Evolutionary conservation across 2,329 filamentous ascomycete species (phyloP).

Genomic region (Colletotrichum noveboracense): DNA sequence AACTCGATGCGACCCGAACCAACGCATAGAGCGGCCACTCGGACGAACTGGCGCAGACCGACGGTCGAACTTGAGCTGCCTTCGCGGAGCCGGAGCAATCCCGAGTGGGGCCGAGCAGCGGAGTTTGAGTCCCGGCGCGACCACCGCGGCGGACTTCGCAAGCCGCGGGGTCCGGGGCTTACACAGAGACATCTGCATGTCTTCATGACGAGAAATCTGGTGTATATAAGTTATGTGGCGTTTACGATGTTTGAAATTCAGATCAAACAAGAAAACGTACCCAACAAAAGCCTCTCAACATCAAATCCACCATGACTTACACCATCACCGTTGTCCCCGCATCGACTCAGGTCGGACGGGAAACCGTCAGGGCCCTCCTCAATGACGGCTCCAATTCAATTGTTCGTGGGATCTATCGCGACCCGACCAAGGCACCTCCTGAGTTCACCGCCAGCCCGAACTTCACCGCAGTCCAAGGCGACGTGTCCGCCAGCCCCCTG

Average conservation of each 20-base stretch:
- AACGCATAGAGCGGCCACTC: neutral
- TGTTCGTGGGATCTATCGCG: slow-evolving; percentile 34
- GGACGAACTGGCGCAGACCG: neutral
- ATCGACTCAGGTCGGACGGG: slow-evolving; percentile 33
- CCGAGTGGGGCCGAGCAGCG: neutral
- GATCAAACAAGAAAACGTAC: neutral
- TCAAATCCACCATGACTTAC: slow-evolving; percentile 24
- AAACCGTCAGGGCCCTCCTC: slow-evolving; percentile 32
- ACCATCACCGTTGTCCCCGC: slow-evolving; percentile 36
- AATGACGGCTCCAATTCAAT: neutral
- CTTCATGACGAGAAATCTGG: neutral
- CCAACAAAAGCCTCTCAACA: neutral
- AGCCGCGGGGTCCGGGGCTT: neutral
- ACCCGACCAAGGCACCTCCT: slow-evolving; percentile 31
- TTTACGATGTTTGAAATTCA: neutral
- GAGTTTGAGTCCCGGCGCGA: neutral
- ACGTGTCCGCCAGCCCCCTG: slow-evolving; percentile 29
- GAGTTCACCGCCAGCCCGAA: slow-evolving; percentile 31
- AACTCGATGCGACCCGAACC: neutral
- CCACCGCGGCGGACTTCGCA: neutral
- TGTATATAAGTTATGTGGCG: neutral
- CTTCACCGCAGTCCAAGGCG: slow-evolving; percentile 34
- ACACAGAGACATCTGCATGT: neutral
- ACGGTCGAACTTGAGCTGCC: neutral
- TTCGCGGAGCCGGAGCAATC: neutral